Conservation (phyloP, 2,329 filamentous ascomycete genomes). For the Ophiostoma pallidulum region DNA sequence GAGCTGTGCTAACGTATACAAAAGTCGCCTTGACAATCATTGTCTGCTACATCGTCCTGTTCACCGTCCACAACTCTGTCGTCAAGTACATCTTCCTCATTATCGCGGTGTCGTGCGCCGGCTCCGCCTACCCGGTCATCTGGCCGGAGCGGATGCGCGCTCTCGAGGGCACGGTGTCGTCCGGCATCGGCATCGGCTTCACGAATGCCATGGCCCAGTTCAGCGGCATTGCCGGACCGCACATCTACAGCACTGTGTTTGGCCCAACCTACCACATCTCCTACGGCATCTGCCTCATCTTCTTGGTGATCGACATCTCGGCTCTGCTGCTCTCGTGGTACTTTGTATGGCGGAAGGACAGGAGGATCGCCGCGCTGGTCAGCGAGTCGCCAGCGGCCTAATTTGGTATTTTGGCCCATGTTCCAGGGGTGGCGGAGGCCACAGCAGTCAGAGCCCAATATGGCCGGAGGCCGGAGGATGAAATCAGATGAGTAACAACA, state of each 20-base stretch:
- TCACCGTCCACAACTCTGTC: slow-evolving; percentile 25
- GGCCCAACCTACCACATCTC: slow-evolving; percentile 29
- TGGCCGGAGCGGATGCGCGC: slow-evolving; percentile 35
- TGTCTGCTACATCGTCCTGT: slow-evolving; percentile 30
- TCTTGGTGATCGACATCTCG: slow-evolving; percentile 18
- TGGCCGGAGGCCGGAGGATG: too few relatives aligned
- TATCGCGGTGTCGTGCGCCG: slow-evolving; percentile 27
- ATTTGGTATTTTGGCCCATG: too few relatives aligned
- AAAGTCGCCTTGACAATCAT: slow-evolving; percentile 28
- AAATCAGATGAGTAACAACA: too few relatives aligned
- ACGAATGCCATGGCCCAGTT: slow-evolving; percentile 36
- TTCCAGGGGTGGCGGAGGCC: too few relatives aligned
- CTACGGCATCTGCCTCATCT: slow-evolving; percentile 26
- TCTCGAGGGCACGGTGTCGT: slow-evolving; percentile 30
- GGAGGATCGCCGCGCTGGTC: neutral
- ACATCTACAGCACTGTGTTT: slow-evolving; percentile 31
- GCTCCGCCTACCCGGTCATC: slow-evolving; percentile 33
- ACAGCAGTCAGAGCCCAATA: too few relatives aligned
- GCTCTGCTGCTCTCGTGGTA: slow-evolving; percentile 20
- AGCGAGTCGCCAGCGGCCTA: too few relatives aligned
- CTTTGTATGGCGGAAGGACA: slow-evolving; percentile 17
- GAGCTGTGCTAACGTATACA: neutral
- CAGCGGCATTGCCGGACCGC: slow-evolving; percentile 31
- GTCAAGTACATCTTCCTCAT: slow-evolving; percentile 30
- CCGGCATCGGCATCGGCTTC: slow-evolving; percentile 31